Percentiles rank a stretch among this genome's conserved stretches.
phyloP scores from a whole-genome alignment of 1,284 basidiomycete genomes.

The Irpex sp. region DNA sequence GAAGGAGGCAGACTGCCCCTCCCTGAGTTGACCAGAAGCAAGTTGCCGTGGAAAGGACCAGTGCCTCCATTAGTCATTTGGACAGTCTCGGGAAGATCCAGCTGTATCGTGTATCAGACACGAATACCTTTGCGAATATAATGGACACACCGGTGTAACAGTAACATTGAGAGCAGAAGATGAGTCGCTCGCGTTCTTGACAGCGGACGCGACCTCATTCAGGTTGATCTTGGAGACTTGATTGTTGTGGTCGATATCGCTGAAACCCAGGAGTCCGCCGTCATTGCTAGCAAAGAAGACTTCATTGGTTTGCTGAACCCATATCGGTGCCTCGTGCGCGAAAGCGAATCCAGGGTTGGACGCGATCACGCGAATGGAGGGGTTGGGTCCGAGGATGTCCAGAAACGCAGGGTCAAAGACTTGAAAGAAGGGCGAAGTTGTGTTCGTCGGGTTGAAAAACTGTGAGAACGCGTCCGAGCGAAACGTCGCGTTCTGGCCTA shows the following conservation, averaged over 20 bases:
- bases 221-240: slow-evolving; percentile 37
- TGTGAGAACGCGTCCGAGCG: slow-evolving; percentile 22
- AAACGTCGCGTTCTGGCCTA: slow-evolving; percentile 29
- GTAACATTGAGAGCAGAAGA: slow-evolving; percentile 48
- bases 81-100: slow-evolving; percentile 43
- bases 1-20: slow-evolving; percentile 60
- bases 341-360: slow-evolving; percentile 58
- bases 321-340: slow-evolving; percentile 75
- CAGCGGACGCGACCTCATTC: slow-evolving; percentile 28
- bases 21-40: slow-evolving; percentile 69
- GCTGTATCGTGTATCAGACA: slow-evolving; percentile 24
- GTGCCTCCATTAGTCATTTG: slow-evolving; percentile 78
- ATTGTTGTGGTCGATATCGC: slow-evolving; percentile 41
- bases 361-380: slow-evolving; percentile 57
- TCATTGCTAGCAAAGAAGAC: slow-evolving; percentile 50
- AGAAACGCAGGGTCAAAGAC: slow-evolving; percentile 62
- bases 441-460: slow-evolving; percentile 38
- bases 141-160: slow-evolving; percentile 29
- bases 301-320: slow-evolving; percentile 54
- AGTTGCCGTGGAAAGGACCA: slow-evolving; percentile 58
- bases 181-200: slow-evolving; percentile 24
- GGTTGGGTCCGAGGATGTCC: slow-evolving; percentile 49
- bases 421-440: slow-evolving; percentile 62
- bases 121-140: neutral
- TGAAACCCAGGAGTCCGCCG: slow-evolving; percentile 38